Evolutionary conservation across 225 moss, liverwort and hornwort species (phyloP).

Genomic region (Physcomitrellopsis africana): DNA sequence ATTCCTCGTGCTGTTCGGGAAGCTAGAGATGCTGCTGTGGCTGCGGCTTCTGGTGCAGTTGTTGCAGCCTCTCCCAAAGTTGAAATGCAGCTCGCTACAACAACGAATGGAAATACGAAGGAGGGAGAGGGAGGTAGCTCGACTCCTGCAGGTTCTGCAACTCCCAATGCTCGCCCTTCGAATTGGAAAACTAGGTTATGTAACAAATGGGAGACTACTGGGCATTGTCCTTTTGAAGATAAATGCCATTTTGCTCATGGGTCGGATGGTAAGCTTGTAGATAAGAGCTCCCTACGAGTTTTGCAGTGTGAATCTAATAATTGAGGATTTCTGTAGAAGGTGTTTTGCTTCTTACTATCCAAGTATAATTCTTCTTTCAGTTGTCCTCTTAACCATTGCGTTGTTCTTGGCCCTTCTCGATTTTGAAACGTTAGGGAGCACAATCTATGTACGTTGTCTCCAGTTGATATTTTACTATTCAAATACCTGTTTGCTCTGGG

Average conservation of each 20-base stretch:
- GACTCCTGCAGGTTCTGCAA: constrained; percentile 52
- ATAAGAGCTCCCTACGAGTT: constrained; percentile 12
- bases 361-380: background rate
- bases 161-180: constrained; percentile 68
- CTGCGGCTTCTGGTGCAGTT: constrained; percentile 35
- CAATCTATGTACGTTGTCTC: constrained; percentile 9
- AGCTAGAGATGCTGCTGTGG: constrained; percentile 47
- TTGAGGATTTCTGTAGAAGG: constrained; percentile 9
- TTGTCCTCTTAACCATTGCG: background rate
- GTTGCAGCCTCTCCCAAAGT: constrained; percentile 40
- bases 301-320: constrained; percentile 1
- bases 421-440: background rate
- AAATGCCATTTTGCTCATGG: constrained; percentile 98
- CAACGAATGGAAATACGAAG: constrained; percentile 36
- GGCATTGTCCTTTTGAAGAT: constrained; percentile 90
- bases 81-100: constrained; percentile 18
- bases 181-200: constrained; percentile 97
- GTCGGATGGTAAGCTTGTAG: constrained; percentile 72
- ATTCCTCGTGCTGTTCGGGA: constrained; percentile 55
- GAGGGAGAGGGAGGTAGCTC: constrained; percentile 35
- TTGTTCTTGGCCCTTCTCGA: background rate
- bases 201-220: constrained; percentile 99
- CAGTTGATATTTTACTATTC: background rate
- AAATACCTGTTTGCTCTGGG: constrained; percentile 11
- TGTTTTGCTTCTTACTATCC: background rate